These are phyloP conservation scores for Coemansia sp. DNA, from an alignment of 192 early-diverging fungal genomes.

Conservation along the genomic window DNA sequence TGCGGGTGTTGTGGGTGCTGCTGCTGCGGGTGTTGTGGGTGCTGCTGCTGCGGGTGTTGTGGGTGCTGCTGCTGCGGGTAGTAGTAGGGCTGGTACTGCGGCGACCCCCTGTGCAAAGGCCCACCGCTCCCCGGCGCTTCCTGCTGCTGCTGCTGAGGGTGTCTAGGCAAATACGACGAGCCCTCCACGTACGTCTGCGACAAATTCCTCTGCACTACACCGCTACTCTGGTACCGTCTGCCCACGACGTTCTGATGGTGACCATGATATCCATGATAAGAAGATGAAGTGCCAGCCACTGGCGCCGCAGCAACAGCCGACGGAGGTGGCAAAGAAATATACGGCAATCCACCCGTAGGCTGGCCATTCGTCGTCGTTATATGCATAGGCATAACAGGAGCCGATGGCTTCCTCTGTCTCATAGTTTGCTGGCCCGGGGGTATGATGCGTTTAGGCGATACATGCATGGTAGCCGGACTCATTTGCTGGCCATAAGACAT, in stretches of 20 bases:
- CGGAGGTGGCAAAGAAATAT: neutral
- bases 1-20: slow-evolving; percentile 2
- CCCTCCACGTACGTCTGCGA: neutral
- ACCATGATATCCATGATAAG: neutral
- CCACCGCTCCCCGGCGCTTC: neutral
- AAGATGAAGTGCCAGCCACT: too few relatives aligned
- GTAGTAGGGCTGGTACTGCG: neutral
- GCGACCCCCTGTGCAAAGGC: neutral
- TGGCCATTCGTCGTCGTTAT: neutral
- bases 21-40: neutral
- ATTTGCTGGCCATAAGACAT: neutral
- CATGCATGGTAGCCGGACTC: neutral
- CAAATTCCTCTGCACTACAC: neutral
- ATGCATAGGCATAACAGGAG: slow-evolving; percentile 11
- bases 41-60: neutral
- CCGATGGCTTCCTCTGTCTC: slow-evolving; percentile 34
- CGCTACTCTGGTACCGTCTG: neutral
- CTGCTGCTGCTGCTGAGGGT: too few relatives aligned
- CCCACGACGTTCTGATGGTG: neutral
- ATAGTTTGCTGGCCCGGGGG: slow-evolving; percentile 1
- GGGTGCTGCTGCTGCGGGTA: neutral
- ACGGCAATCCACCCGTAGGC: too few relatives aligned
- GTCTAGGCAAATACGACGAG: neutral
- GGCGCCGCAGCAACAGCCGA: neutral
- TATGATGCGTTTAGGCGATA: neutral